These are phyloP conservation scores for Entonaema liquescens DNA, from an alignment of 495 filamentous ascomycete genomes.

Conservation along the genomic window DNA sequence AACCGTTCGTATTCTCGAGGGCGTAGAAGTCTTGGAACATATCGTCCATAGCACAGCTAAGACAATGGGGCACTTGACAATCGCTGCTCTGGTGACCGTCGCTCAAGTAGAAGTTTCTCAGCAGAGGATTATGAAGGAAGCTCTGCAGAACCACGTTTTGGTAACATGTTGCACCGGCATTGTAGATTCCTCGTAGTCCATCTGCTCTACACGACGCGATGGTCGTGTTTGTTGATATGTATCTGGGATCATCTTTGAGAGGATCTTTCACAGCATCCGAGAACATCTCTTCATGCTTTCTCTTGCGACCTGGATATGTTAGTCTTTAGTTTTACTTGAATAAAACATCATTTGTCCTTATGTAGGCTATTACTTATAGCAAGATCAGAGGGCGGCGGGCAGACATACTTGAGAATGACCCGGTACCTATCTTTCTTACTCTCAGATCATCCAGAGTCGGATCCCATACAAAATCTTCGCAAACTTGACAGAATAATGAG, in stretches of 20 bases:
- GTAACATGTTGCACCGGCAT: constrained; percentile 93
- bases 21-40: constrained; percentile 92
- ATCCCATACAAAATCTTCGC: constrained; percentile 88
- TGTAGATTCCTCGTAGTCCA: constrained; percentile 87
- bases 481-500: constrained; percentile 81
- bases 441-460: constrained; percentile 78
- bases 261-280: constrained; percentile 62
- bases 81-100: constrained; percentile 79
- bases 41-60: constrained; percentile 88
- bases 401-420: constrained; percentile 57
- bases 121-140: constrained; percentile 85
- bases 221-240: constrained; percentile 67
- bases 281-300: constrained; percentile 68
- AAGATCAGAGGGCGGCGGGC: not conserved
- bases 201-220: constrained; percentile 72
- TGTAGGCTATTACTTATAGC: not conserved
- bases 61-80: constrained; percentile 73
- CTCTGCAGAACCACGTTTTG: constrained; percentile 90
- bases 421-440: constrained; percentile 64
- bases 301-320: constrained; percentile 55
- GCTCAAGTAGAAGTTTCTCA: constrained; percentile 85
- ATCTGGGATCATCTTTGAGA: constrained; percentile 65
- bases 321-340: not conserved
- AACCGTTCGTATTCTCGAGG: constrained; percentile 80
- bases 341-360: not conserved